Evolutionary conservation across 257 asterid genomes (phyloP).

Genomic region (Solanum appendiculatum): DNA sequence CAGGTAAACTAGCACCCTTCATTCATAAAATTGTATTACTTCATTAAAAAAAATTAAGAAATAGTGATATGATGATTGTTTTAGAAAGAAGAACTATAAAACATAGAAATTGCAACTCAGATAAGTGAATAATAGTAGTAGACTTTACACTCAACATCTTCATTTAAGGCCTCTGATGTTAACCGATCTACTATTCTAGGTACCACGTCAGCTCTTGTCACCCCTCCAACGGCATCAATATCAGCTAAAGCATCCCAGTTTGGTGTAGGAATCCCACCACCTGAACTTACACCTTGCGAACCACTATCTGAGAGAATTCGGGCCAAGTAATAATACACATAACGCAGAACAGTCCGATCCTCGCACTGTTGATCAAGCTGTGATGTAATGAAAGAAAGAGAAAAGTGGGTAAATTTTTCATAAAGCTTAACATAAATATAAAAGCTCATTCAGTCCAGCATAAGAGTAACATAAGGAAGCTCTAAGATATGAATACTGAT

Average conservation of each 20-base stretch:
- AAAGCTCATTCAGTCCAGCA: not conserved
- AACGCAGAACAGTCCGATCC: slow-evolving; percentile 93
- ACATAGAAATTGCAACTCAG: not conserved
- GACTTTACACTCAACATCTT: slow-evolving; percentile 76
- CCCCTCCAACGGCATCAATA: slow-evolving; percentile 95
- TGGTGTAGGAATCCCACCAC: slow-evolving; percentile 99
- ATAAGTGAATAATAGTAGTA: not conserved
- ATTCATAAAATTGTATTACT: not conserved
- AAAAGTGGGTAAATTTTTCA: not conserved
- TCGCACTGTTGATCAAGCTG: slow-evolving; percentile 99
- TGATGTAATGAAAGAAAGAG: slow-evolving; percentile 19
- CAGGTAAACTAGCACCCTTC: not conserved
- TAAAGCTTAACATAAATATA: not conserved
- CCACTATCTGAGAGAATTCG: slow-evolving; percentile 95
- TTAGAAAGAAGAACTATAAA: not conserved
- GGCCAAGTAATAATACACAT: slow-evolving; percentile 96
- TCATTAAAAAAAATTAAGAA: not conserved
- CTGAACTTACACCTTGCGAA: slow-evolving; percentile 87
- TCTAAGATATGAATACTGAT: not conserved
- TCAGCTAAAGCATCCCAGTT: slow-evolving; percentile 99
- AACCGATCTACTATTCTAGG: slow-evolving; percentile 81
- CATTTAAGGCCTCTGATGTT: slow-evolving; percentile 85
- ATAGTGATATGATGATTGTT: not conserved
- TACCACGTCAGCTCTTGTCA: slow-evolving; percentile 99
- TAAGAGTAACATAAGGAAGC: not conserved